Evolutionary conservation across 495 filamentous ascomycete genomes (phyloP), one percentile per base, ranked within the genome.

Genomic region (Podospora conica): DNA sequence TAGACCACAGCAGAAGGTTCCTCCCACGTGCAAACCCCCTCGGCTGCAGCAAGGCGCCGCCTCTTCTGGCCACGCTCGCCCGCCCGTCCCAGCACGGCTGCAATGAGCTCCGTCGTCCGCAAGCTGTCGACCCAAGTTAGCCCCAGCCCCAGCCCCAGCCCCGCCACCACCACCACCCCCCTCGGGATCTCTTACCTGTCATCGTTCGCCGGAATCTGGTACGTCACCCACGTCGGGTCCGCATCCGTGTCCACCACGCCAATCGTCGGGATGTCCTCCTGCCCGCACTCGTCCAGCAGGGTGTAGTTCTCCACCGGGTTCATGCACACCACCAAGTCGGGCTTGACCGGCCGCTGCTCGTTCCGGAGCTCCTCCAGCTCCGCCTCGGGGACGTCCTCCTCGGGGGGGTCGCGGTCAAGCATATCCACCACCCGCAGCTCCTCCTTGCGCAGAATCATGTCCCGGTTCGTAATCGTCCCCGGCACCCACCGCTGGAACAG

Each of bases 151-250:
- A 11, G 15, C 18, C 40, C 0, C 40, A 53, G 22, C 6, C 27
- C 6, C 18, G n/a, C 74, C 59, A 68, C 65, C 48, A 54, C 63
- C 21, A 48, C 64, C 25, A 48, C 1, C 18, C 9, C 28, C 21
- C 18, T 28, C 20, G 21, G 18, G 21, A 48, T 22, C 7, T n/a
- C 82, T 72, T 72, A 90, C 88, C 87, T 90, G 77, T 99, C 95
- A 72, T 99, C 95, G 74, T 99, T 99, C 21, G 92, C 90, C 6
- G 95, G 95, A 69, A 99, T 97, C 3, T 91, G 91, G 76, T 99
- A 99, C 8, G 95, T 99, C 29, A 98, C 92, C 82, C 91, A 92
- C 1, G 91, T 92, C 4, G 95, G 92, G 78, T 99, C 87, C 7
- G 90, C 87, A 78, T 99, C 89, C 0, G 95, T 97, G 80, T 99